These are phyloP conservation scores for Coriolopsis trogii DNA, from an alignment of 1,284 basidiomycete species.

Conservation along the genomic window DNA sequence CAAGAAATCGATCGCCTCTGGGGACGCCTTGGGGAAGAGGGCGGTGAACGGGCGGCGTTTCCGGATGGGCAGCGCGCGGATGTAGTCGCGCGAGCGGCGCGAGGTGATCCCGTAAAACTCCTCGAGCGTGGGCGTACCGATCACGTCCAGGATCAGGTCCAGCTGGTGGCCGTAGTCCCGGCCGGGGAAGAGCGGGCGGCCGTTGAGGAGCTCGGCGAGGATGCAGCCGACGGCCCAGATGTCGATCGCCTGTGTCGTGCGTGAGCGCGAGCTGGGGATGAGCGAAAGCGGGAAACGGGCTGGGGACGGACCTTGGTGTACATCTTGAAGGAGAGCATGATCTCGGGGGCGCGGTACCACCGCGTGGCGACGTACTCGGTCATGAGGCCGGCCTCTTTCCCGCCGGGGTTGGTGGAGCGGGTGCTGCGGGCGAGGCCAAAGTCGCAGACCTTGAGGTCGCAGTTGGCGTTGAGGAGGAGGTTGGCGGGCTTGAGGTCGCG, in stretches of 20 bases:
- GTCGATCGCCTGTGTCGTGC: constrained; percentile 62
- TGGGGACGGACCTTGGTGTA: constrained; percentile 54
- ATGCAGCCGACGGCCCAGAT: constrained; percentile 91
- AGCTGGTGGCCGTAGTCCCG: constrained; percentile 90
- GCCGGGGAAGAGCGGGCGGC: constrained; percentile 84
- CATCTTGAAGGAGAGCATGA: constrained; percentile 90
- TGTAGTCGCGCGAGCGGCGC: constrained; percentile 82
- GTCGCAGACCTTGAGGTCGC: constrained; percentile 86
- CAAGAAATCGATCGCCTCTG: constrained; percentile 84
- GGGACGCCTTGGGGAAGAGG: constrained; percentile 71
- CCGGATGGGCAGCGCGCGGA: constrained; percentile 75
- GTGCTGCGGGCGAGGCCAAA: constrained; percentile 81
- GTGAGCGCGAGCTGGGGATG: constrained; percentile 8
- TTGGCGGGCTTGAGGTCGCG: constrained; percentile 86
- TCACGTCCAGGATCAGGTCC: constrained; percentile 84
- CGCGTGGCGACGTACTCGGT: constrained; percentile 86
- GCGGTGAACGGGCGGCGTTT: constrained; percentile 62
- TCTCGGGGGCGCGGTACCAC: constrained; percentile 87
- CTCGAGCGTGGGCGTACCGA: constrained; percentile 85
- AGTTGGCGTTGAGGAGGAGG: constrained; percentile 81
- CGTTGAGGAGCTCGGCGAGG: constrained; percentile 83
- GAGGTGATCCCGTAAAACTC: constrained; percentile 90
- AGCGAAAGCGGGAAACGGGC: not conserved
- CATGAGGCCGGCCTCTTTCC: constrained; percentile 77
- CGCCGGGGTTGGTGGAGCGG: constrained; percentile 61